Evolutionary conservation across 805 yeast species (phyloP).

Genomic region (Danielia reshetovae): DNA sequence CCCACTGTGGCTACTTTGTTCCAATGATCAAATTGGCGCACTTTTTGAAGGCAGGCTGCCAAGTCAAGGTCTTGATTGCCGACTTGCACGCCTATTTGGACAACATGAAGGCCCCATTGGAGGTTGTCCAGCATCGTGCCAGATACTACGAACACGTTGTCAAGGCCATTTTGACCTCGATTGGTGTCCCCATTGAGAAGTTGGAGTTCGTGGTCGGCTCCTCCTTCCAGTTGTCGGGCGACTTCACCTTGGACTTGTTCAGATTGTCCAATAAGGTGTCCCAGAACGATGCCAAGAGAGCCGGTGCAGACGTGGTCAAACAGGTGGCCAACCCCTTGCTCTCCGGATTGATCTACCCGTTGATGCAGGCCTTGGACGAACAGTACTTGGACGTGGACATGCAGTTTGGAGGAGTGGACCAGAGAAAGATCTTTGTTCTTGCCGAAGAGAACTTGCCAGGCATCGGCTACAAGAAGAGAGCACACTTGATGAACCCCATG

Average conservation of each 20-base stretch:
- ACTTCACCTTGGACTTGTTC: constrained; percentile 88
- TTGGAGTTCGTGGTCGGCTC: constrained; percentile 83
- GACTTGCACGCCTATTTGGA: constrained; percentile 96
- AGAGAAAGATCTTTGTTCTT: constrained; percentile 92
- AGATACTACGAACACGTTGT: constrained; percentile 81
- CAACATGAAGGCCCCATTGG: constrained; percentile 97
- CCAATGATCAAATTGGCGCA: constrained; percentile 97
- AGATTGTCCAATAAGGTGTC: constrained; percentile 78
- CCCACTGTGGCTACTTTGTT: constrained; percentile 98
- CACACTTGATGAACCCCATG: constrained; percentile 98
- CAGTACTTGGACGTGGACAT: constrained; percentile 83
- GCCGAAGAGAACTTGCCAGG: constrained; percentile 91
- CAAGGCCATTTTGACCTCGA: constrained; percentile 78
- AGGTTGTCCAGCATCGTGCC: constrained; percentile 84
- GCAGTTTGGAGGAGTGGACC: constrained; percentile 99
- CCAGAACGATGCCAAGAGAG: constrained; percentile 95
- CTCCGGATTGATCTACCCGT: constrained; percentile 91
- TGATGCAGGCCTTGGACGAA: constrained; percentile 98
- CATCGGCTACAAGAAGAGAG: constrained; percentile 94
- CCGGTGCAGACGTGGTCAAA: constrained; percentile 99
- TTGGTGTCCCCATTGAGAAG: constrained; percentile 89
- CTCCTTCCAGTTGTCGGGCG: constrained; percentile 74
- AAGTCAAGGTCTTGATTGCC: constrained; percentile 86
- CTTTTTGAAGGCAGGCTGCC: constrained; percentile 93
- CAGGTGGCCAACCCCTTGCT: constrained; percentile 93